These are phyloP conservation scores for Capronia coronata DNA, from an alignment of 2,329 filamentous ascomycete species.

Conservation along the genomic window DNA sequence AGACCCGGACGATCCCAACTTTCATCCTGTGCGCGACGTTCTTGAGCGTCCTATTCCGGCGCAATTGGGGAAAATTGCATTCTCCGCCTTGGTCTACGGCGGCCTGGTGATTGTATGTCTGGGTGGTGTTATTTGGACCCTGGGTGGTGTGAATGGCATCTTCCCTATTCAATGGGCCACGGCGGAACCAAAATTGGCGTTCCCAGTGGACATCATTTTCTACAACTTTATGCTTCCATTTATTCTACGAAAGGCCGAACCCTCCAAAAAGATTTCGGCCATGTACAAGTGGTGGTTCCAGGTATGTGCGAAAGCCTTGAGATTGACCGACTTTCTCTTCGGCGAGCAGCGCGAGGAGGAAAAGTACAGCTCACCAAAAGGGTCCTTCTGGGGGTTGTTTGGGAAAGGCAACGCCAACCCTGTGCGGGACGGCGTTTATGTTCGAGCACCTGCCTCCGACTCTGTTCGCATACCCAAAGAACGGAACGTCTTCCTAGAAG, in stretches of 20 bases:
- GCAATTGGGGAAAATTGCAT: constrained; percentile 90
- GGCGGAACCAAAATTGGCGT: constrained; percentile 85
- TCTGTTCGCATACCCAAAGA: constrained; percentile 91
- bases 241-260: constrained; percentile 74
- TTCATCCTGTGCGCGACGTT: constrained; percentile 94
- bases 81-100: constrained; percentile 92
- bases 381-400: constrained; percentile 48
- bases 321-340: constrained; percentile 89
- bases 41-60: constrained; percentile 87
- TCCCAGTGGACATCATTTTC: constrained; percentile 86
- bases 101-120: constrained; percentile 87
- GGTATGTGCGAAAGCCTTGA: constrained; percentile 68
- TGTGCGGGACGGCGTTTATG: constrained; percentile 64
- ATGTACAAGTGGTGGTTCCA: constrained; percentile 98
- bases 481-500: constrained; percentile 69
- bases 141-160: constrained; percentile 51
- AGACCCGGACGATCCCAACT: constrained; percentile 95
- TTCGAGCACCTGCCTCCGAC: constrained; percentile 88
- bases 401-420: constrained; percentile 8
- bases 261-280: constrained; percentile 71
- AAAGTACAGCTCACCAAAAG: constrained; percentile 50
- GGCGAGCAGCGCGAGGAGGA: constrained; percentile 75
- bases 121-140: constrained; percentile 81
- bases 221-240: constrained; percentile 96
- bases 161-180: constrained; percentile 91